Percentiles rank a stretch among this genome's conserved stretches.
Conservation (phyloP, 2,329 filamentous ascomycete genomes). For the Stemphylium lycopersici region DNA sequence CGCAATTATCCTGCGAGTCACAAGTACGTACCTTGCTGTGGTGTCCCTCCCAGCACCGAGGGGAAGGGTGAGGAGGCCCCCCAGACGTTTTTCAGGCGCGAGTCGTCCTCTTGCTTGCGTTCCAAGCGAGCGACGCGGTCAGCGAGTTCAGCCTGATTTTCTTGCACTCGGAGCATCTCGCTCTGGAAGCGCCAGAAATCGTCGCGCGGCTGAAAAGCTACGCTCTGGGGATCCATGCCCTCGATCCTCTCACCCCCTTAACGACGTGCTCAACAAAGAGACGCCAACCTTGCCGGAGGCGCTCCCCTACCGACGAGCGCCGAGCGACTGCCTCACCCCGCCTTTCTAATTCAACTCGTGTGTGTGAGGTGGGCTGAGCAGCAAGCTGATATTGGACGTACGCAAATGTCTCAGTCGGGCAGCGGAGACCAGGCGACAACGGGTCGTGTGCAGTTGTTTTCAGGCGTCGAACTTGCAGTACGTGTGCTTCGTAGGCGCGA, state of each 20-base stretch:
- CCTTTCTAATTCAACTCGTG: conserved; percentile 1
- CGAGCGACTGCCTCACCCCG: conserved; percentile 17
- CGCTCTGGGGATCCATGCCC: conserved; percentile 67
- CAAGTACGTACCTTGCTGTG: conserved; percentile 75
- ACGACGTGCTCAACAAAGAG: conserved; percentile 28
- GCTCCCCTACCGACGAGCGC: conserved; percentile 19
- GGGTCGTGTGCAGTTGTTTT: background rate
- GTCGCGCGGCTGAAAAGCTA: conserved; percentile 67
- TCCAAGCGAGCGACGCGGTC: conserved; percentile 67
- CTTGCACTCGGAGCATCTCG: conserved; percentile 66
- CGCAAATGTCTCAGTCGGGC: background rate
- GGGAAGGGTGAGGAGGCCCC: conserved; percentile 84
- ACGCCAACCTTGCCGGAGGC: conserved; percentile 22
- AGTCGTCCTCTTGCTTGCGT: conserved; percentile 67
- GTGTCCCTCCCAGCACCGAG: conserved; percentile 79
- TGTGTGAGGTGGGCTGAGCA: background rate
- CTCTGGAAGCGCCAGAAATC: conserved; percentile 69
- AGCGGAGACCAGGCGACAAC: background rate
- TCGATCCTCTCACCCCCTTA: conserved; percentile 41
- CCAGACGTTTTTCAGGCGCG: conserved; percentile 83
- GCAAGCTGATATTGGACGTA: background rate
- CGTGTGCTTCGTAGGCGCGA: background rate
- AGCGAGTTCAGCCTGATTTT: conserved; percentile 65
- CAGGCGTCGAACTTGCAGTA: background rate
- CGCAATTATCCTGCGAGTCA: background rate